Percentiles rank a stretch among this genome's conserved stretches.
phyloP scores from a whole-genome alignment of 2,329 filamentous ascomycete species.

The Colletotrichum melonis region DNA sequence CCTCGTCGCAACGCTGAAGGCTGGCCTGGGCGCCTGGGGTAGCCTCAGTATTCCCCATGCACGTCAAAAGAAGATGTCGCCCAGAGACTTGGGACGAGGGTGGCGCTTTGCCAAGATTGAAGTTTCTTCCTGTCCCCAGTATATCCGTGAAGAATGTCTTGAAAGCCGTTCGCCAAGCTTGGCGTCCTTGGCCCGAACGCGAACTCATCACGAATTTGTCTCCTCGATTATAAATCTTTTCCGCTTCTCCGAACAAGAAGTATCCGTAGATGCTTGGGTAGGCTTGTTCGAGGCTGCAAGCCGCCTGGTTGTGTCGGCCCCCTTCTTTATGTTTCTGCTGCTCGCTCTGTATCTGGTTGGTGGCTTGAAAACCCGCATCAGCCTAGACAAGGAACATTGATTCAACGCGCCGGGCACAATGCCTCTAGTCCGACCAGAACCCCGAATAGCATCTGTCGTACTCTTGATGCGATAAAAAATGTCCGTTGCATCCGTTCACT shows the following conservation, averaged over 20 bases:
- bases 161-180: not conserved
- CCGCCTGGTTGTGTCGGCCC: not conserved
- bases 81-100: not conserved
- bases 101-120: not conserved
- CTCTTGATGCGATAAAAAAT: not conserved
- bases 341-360: not conserved
- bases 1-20: not conserved
- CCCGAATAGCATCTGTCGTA: not conserved
- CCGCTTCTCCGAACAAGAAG: not conserved
- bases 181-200: conserved; percentile 10
- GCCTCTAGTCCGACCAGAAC: not conserved
- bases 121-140: not conserved
- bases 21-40: not conserved
- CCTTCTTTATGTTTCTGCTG: not conserved
- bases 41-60: not conserved
- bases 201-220: not conserved
- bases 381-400: not conserved
- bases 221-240: not conserved
- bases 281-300: not conserved
- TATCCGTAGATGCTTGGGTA: not conserved
- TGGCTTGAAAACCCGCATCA: not conserved
- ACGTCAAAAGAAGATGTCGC: not conserved
- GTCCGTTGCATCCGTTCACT: not conserved
- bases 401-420: not conserved
- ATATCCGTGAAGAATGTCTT: not conserved